Evolutionary conservation across 1,139 yeast genomes (phyloP), one percentile per base, ranked within the genome.

Genomic region (Pichia sp.): DNA sequence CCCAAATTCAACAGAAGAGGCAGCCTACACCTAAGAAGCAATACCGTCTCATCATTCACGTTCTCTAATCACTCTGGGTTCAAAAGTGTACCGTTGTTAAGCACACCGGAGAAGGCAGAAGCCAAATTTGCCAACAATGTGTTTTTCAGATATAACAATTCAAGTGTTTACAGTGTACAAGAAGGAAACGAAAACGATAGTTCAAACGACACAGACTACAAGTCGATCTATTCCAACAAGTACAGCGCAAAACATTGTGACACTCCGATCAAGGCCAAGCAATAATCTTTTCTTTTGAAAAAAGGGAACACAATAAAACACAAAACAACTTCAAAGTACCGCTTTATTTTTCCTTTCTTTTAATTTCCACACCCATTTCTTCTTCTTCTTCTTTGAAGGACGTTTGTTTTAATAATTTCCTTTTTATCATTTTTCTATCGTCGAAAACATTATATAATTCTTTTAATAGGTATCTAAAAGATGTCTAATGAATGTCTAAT

Each of bases 211-310:
- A 7, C 6, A 6, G 55, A 52, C 9, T 51, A 54, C 44, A 48
- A 34, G 10, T 53, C 54, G 5, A 56, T 58, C 42, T 55, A 62
- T 51, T 49, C 60, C 29, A 60, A 50, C 34, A 56, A 57, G 36
- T 46, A 55, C 29, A 51, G 33, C 27, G 60, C 58, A 48, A 63
- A 56, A 44, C 68, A 65, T 56, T 52, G 58, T 30, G 67, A 65
- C 55, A 65, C 68, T 38, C 68, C 68, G 40, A 61, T 63, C 20
- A 60, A 61, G 52, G 60, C 60, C 43, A 49, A 49, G 42, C 30
- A 44, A 29, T 45, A 24, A 36, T 30, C 7, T 14, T 30, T n/a
- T 29, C 20, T n/a, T 14, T 30, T 20, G 29, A 20, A 3, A 20
- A 20, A 20, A 20, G 30, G 30, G n/a, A 42, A n/a, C 7, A 42